Evolutionary conservation across 164 flowering plant genomes (phyloP).

Genomic region (Liriodendron chinense): DNA sequence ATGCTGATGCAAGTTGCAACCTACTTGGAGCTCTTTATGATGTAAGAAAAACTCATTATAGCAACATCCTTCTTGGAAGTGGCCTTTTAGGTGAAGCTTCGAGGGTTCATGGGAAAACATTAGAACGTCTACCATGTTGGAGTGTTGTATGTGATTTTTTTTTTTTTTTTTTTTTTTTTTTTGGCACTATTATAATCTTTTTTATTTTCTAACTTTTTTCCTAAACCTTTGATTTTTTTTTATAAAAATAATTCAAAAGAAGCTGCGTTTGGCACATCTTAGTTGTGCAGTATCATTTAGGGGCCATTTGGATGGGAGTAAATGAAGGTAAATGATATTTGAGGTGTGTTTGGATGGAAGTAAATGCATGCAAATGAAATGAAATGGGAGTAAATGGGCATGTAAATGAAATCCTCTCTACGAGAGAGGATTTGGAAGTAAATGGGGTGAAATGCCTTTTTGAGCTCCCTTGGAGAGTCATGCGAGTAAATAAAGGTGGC

Average conservation of each 20-base stretch:
- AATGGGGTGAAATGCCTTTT: too few species aligned
- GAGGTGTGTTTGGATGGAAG: too few species aligned
- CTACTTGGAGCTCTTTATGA: not conserved
- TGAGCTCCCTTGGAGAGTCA: too few species aligned
- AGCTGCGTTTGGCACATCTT: not conserved
- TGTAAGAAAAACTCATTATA: not conserved
- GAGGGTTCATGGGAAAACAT: not conserved
- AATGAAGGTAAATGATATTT: too few species aligned
- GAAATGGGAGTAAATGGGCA: too few species aligned
- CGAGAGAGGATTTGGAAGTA: too few species aligned
- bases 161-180: too few species aligned
- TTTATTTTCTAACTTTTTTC: too few species aligned
- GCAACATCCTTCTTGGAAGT: not conserved
- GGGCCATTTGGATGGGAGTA: too few species aligned
- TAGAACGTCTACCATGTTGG: not conserved
- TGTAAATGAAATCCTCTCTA: too few species aligned
- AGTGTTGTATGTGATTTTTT: not conserved
- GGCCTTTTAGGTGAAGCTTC: not conserved
- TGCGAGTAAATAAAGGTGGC: too few species aligned
- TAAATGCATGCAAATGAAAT: too few species aligned
- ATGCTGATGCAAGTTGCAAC: not conserved
- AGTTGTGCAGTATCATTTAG: not conserved
- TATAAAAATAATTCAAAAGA: not conserved
- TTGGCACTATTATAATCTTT: not conserved
- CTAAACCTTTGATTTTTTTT: not conserved